Conservation (phyloP, 495 filamentous ascomycete genomes). For the Daldinia concentrica region DNA sequence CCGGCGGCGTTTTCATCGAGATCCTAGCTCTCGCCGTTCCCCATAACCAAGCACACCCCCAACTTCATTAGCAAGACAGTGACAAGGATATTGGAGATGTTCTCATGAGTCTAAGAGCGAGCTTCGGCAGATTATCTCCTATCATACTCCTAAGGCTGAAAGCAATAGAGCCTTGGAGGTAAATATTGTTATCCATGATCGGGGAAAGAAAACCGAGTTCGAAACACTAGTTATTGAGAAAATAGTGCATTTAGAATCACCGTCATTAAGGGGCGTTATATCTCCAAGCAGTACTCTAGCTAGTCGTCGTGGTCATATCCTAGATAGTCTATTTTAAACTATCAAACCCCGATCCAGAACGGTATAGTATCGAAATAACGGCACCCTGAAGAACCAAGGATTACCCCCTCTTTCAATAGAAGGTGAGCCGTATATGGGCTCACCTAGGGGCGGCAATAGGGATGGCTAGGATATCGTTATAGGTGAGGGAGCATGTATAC, state of each 20-base stretch:
- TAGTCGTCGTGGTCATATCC: background rate
- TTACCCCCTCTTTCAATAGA: background rate
- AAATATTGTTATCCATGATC: background rate
- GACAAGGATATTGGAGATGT: slow-evolving; percentile 1
- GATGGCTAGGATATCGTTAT: background rate
- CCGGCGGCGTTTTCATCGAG: slow-evolving; percentile 1
- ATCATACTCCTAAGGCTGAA: background rate
- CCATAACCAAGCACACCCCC: slow-evolving; percentile 6
- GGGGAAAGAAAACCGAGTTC: background rate
- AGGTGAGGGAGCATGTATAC: background rate
- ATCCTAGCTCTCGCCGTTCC: background rate
- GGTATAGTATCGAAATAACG: background rate
- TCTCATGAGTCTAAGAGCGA: background rate
- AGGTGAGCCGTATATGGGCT: background rate
- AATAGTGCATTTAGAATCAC: background rate
- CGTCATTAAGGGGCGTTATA: background rate
- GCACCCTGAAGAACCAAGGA: background rate
- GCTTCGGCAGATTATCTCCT: background rate
- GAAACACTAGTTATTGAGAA: background rate
- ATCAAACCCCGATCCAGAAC: background rate
- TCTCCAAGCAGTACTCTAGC: background rate
- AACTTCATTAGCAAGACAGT: slow-evolving; percentile 5
- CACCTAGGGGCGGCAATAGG: background rate
- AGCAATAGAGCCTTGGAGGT: background rate
- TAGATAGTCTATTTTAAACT: background rate